Base-by-base conservation (phyloP, 2,329 filamentous ascomycete genomes). In the Fonsecaea erecta region DNA sequence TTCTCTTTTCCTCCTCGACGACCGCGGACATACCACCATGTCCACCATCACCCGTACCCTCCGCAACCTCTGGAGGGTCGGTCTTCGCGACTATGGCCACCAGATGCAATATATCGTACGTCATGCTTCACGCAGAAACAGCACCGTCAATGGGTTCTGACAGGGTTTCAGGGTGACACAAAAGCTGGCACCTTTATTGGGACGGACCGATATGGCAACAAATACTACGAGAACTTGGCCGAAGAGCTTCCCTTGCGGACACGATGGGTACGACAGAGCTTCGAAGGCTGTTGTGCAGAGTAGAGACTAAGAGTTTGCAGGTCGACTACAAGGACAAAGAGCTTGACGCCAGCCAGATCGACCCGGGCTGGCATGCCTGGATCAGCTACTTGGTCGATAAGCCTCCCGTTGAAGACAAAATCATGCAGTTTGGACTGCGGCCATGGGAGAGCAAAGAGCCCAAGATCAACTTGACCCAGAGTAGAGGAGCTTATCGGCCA, bases 311-410 rank as follows among this genome's bases (percentile, higher is more conserved):
- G 97, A 93, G 73, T 88, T 46, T 93, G 84, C 99, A 96, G 95
- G 91, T 99, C 70, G 93, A 98, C 80, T 99, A 96, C 85, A 94
- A 92, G 82, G 85, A 91, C 79, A 84, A 91, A 74, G 92, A 98
- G 75, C 77, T 74, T 61, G 78, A 86, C 72, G 68, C 74, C 24
- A 74, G 72, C 52, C 92, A 97, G 61, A 91, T 97, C 74, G 94
- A 98, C 80, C 93, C 94, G 57, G 91, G 94, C 79, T 99, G 95
- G 95, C 95, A 98, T 81, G 92, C 91, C 32, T 99, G 95, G 95
- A 93, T 99, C 73, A 92, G 92, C 71, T 98, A 99, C 81, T 83
- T 88, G 80, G 89, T 97, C 74, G 93, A 98, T 79, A 90, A 91
- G 79, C 88, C 94, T 40, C 95, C 95, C 1, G 86, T 84, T 40